Evolutionary conservation across 768 basidiomycete genomes (phyloP).

Genomic region (Auricularia sp.): DNA sequence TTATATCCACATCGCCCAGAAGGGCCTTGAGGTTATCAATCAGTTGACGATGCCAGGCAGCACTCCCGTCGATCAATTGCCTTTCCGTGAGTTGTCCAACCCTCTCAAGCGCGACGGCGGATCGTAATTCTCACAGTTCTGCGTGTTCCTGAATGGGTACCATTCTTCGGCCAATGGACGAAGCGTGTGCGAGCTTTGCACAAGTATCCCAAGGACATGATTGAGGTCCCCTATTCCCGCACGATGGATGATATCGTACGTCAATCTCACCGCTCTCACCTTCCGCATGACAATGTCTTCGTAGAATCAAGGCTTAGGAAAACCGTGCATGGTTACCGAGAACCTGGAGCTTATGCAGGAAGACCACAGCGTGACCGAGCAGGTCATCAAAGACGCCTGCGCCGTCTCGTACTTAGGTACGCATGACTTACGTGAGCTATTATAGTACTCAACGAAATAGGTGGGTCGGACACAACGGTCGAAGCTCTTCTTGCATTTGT

Average conservation of each 20-base stretch:
- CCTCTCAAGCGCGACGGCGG: too few species aligned
- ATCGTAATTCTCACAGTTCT: too few species aligned
- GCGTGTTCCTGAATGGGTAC: too few species aligned
- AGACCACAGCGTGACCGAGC: not conserved
- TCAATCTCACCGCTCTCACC: too few species aligned
- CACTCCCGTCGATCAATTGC: slow-evolving; percentile 24
- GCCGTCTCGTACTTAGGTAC: not conserved
- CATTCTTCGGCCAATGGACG: too few species aligned
- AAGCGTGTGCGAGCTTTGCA: too few species aligned
- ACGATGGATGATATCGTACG: not conserved
- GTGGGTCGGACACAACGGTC: slow-evolving; percentile 61
- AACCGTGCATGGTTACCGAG: not conserved
- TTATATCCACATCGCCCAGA: slow-evolving; percentile 23
- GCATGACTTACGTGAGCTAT: too few species aligned
- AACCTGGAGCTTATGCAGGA: not conserved
- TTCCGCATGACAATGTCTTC: too few species aligned
- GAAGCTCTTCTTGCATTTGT: slow-evolving; percentile 6
- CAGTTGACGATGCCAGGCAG: slow-evolving; percentile 22
- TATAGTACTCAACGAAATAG: slow-evolving; percentile 59
- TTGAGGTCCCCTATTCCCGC: too few species aligned
- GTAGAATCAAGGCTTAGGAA: not conserved
- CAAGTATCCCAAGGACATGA: too few species aligned
- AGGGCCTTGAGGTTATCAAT: slow-evolving; percentile 13
- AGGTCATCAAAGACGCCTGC: not conserved
- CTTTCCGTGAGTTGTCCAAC: slow-evolving; percentile 17